Conservation (phyloP, 768 basidiomycete species). For the Polyporus arcularius region DNA sequence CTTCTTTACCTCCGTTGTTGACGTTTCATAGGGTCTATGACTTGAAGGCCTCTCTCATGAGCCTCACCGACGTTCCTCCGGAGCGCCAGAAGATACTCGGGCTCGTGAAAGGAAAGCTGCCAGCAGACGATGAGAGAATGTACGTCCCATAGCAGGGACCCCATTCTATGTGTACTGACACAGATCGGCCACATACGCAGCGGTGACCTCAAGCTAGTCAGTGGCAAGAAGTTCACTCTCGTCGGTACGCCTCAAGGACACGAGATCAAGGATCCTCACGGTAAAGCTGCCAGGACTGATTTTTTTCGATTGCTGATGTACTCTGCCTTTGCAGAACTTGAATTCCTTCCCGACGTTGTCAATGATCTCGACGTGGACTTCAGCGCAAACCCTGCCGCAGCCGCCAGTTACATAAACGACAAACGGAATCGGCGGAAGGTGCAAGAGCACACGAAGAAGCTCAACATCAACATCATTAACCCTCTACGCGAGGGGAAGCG, state of each 20-base stretch:
- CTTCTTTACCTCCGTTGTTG: neutral
- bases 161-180: neutral
- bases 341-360: slow-evolving; percentile 64
- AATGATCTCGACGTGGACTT: slow-evolving; percentile 88
- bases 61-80: slow-evolving; percentile 75
- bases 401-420: slow-evolving; percentile 67
- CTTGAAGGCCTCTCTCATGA: slow-evolving; percentile 66
- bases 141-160: slow-evolving; percentile 23
- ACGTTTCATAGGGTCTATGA: slow-evolving; percentile 66
- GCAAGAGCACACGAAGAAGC: slow-evolving; percentile 64
- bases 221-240: slow-evolving; percentile 79
- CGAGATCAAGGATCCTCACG: slow-evolving; percentile 79
- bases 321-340: slow-evolving; percentile 47
- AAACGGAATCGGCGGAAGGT: slow-evolving; percentile 82
- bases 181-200: slow-evolving; percentile 33
- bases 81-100: slow-evolving; percentile 89
- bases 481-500: slow-evolving; percentile 77
- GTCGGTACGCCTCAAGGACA: slow-evolving; percentile 85
- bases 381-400: slow-evolving; percentile 58
- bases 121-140: slow-evolving; percentile 73
- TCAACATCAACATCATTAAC: slow-evolving; percentile 71
- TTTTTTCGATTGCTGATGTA: slow-evolving; percentile 2
- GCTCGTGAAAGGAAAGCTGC: slow-evolving; percentile 79
- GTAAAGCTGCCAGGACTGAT: slow-evolving; percentile 31
- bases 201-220: slow-evolving; percentile 55